Evolutionary conservation across 2,329 filamentous ascomycete genomes (phyloP), one percentile per base, ranked within the genome.

Genomic region (Penicillium sp.): DNA sequence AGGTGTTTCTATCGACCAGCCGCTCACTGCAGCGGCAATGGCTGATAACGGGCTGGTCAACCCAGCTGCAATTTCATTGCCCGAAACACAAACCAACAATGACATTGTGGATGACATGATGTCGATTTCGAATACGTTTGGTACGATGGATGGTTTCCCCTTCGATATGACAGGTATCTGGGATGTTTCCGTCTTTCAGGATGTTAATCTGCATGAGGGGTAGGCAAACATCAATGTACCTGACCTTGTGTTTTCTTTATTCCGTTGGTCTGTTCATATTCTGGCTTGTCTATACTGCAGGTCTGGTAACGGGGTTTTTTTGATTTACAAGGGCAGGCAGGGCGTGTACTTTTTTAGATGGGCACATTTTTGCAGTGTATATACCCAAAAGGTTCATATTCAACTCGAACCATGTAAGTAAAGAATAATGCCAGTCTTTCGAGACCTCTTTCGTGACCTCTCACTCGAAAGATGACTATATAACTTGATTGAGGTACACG

Each of bases 21-120:
- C 61, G 28, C 53, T 65, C 40, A 58, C 58, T 14, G 61, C 65
- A 25, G 61, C 65, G 33, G 65, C 63, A 38, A 64, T 64, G 62
- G 61, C 63, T 51, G 70, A 74, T 38, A 70, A 65, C 25, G 69
- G 73, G 6, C 63, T 76, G 19, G 74, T 78, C 51, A 78, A 77
- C 52, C 73, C 76, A 35, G 75, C 75, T 4, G 71, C 75, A 14
- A 78, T 78, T 26, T 74, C 74, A 5, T 68, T 79, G n/a, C 76
- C 77, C 0, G 78, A 80, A 62, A 78, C 77, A 1, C 73, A 78
- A 63, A 79, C 77, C 13, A 78, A 80, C 58, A 79, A 79, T 55
- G 78, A 80, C 57, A 79, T 80, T 49, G 77, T 79, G 16, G 77
- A 79, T 40, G 78, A 80, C 59, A 79, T 80, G 78, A 80, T 80